Percentiles rank a stretch among this genome's conserved stretches.
Evolutionary conservation across 805 yeast genomes (phyloP).

Genomic region (Myxozyma nipponensis): DNA sequence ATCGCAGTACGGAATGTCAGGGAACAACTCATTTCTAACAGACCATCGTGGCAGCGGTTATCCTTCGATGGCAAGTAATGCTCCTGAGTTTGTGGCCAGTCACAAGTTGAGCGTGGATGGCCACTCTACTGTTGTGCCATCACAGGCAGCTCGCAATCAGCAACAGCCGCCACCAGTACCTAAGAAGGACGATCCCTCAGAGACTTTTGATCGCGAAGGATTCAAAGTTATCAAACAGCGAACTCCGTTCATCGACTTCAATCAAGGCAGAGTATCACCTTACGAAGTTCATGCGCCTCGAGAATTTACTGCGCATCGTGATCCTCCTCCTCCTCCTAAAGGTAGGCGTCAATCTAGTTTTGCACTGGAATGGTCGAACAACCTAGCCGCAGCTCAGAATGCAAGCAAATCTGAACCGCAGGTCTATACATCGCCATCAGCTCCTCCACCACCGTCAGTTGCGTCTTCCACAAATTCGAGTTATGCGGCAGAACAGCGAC

Average conservation of each 20-base stretch:
- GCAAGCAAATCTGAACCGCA: not conserved
- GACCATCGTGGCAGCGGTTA: constrained; percentile 5
- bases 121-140: constrained; percentile 39
- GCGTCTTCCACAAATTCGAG: not conserved
- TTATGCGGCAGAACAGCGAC: not conserved
- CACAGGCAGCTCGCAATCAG: constrained; percentile 8
- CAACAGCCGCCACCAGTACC: constrained; percentile 1
- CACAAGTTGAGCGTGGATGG: constrained; percentile 34
- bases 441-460: not conserved
- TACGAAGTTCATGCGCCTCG: constrained; percentile 4
- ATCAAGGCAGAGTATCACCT: constrained; percentile 21
- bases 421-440: not conserved
- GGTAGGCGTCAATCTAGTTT: constrained; percentile 2
- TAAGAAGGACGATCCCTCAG: not conserved
- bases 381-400: not conserved
- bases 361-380: not conserved
- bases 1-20: not conserved
- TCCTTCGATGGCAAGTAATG: constrained; percentile 1
- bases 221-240: constrained; percentile 22
- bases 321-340: constrained; percentile 23
- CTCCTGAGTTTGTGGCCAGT: constrained; percentile 22
- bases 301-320: constrained; percentile 17
- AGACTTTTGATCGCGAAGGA: not conserved
- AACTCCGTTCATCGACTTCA: constrained; percentile 18
- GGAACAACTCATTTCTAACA: constrained; percentile 2